These are phyloP conservation scores for Chrysopogon serrulatus DNA, from an alignment of 176 grass and related monocot genomes.

Conservation along the genomic window DNA sequence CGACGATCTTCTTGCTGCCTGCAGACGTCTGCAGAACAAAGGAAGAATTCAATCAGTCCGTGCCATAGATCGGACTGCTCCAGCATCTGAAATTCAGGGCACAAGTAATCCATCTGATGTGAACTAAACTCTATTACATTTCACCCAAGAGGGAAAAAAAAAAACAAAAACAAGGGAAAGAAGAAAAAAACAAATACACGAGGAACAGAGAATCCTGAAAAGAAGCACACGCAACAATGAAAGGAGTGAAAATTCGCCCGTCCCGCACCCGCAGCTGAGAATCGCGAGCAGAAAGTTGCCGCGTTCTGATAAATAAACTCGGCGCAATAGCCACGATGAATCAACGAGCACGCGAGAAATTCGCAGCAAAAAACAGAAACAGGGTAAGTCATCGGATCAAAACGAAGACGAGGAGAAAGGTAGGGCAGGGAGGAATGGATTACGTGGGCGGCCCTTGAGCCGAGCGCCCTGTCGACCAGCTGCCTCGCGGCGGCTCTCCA, in stretches of 20 bases:
- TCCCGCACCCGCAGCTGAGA: too few species aligned
- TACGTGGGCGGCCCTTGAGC: conserved; percentile 23
- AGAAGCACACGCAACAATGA: not conserved
- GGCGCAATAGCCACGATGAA: not conserved
- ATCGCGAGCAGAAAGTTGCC: not conserved
- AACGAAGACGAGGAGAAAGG: not conserved
- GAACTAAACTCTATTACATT: not conserved
- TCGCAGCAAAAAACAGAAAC: not conserved
- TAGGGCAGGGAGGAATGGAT: not conserved
- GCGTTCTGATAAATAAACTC: not conserved
- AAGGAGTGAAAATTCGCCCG: not conserved
- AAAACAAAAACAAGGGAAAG: not conserved
- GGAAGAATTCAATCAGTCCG: not conserved
- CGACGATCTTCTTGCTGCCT: conserved; percentile 94
- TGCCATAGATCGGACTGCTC: not conserved
- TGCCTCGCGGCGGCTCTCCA: conserved; percentile 31
- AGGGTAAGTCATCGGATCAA: not conserved
- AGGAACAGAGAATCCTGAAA: not conserved
- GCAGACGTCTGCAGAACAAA: conserved; percentile 53
- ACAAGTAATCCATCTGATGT: not conserved
- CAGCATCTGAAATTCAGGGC: not conserved
- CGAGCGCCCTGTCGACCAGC: conserved; percentile 32
- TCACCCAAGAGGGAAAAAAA: not conserved
- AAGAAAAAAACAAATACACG: not conserved
- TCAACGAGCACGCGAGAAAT: not conserved